phyloP scores from a whole-genome alignment of 495 filamentous ascomycete species.

The Aspergillus homomorphus region DNA sequence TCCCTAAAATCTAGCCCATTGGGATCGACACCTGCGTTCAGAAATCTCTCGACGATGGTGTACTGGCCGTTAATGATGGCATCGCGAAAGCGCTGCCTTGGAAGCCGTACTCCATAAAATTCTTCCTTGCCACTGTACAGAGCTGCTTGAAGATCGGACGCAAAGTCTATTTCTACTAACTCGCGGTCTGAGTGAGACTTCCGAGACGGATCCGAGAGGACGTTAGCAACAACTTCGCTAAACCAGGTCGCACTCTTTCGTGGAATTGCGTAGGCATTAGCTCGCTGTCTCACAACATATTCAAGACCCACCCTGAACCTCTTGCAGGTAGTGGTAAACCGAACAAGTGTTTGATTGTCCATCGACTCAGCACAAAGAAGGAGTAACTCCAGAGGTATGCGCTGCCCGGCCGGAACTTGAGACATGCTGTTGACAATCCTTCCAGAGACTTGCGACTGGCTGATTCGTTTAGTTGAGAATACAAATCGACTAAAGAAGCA shows the following conservation, averaged over 20 bases:
- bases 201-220: neutral
- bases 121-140: too few relatives aligned
- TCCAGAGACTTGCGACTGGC: too few relatives aligned
- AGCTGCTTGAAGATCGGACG: too few relatives aligned
- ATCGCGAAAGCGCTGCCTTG: neutral
- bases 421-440: too few relatives aligned
- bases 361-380: neutral
- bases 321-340: neutral
- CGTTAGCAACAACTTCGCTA: neutral
- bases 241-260: neutral
- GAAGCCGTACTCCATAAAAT: neutral
- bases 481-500: too few relatives aligned
- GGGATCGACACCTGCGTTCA: neutral
- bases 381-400: neutral
- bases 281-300: neutral
- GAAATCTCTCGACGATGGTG: neutral
- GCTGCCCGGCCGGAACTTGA: too few relatives aligned
- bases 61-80: neutral
- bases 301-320: neutral
- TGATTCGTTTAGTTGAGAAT: too few relatives aligned
- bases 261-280: neutral
- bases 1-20: neutral
- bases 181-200: too few relatives aligned
- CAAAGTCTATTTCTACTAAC: too few relatives aligned
- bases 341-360: neutral